Evolutionary conservation across 179 eudicot genomes (phyloP).

Genomic region (Silene coronaria): DNA sequence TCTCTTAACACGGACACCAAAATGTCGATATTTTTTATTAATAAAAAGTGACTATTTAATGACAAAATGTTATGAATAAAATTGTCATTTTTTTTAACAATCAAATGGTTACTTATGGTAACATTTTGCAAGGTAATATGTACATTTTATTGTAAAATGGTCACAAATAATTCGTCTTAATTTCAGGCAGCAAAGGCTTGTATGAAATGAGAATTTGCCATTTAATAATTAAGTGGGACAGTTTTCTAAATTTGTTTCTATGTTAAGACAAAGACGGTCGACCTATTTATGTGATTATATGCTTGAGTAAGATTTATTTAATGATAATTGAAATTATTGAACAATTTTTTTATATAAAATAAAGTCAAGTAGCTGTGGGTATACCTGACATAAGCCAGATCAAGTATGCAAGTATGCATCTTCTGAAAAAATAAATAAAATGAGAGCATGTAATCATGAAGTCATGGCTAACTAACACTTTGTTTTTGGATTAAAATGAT

Average conservation of each 20-base stretch:
- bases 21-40: neutral
- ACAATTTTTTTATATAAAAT: neutral
- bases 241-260: conserved; percentile 24
- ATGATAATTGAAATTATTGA: neutral
- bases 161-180: no score
- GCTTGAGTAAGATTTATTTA: neutral
- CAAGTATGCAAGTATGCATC: no score
- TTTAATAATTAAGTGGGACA: conserved; percentile 11
- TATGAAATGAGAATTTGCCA: no score
- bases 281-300: conserved; percentile 18
- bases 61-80: no score
- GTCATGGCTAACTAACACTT: conserved; percentile 21
- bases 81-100: no score
- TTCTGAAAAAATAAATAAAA: neutral
- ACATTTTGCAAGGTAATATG: neutral
- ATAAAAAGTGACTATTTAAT: no score
- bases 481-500: conserved; percentile 4
- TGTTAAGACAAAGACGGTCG: conserved; percentile 15
- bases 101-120: no score
- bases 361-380: conserved; percentile 13
- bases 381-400: conserved; percentile 3
- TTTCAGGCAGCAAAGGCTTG: no score
- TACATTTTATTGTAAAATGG: neutral
- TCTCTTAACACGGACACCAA: no score
- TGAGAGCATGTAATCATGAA: conserved; percentile 7